Evolutionary conservation across 148 eudicot species (phyloP), one percentile per base, ranked within the genome.

Genomic region (Dysphania ambrosioides): DNA sequence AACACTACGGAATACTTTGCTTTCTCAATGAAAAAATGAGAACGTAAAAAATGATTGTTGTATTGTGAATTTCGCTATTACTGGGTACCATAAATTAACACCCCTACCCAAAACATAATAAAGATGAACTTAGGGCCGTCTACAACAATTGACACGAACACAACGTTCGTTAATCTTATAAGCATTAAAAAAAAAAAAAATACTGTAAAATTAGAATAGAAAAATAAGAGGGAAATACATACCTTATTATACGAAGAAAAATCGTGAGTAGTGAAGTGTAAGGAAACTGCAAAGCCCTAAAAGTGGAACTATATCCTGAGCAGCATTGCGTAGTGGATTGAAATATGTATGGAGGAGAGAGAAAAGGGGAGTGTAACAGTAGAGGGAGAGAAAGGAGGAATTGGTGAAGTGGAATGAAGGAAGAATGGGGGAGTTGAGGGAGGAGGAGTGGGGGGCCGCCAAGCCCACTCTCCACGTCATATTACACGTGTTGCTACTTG

Each of bases 401-500:
- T n/a, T n/a, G 19, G 8, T 27, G 55, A 63, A 55, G 66, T 40
- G 59, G 63, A 42, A 11, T 77, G 63, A 42, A 11, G 79, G 69
- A 18, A 30, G 47, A 72, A 76, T 53, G 68, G 73, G 69, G 62
- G 56, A 63, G 73, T 70, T 38, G 66, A 23, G 77, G 62, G 69
- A 38, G 59, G 56, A 62, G 47, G 58, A 49, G 26, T 68, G 55
- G 26, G 75, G 85, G 42, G 78, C 87, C 87, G 88, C 86, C 90
- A 85, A 85, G 79, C 73, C 78, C 78, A 87, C 73, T 75, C 75
- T 71, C 93, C 97, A 91, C 91, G 91, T 91, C 97, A 91, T 44
- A 27, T 32, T 78, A 87, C 91, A 91, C 97, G 97, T 89, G 93
- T 86, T 79, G 8, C 40, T 36, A 36, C 40, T 36, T 66, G 70